Evolutionary conservation across 495 filamentous ascomycete species (phyloP), one percentile per base, ranked within the genome.

Genomic region (Chlorociboria aeruginascens): DNA sequence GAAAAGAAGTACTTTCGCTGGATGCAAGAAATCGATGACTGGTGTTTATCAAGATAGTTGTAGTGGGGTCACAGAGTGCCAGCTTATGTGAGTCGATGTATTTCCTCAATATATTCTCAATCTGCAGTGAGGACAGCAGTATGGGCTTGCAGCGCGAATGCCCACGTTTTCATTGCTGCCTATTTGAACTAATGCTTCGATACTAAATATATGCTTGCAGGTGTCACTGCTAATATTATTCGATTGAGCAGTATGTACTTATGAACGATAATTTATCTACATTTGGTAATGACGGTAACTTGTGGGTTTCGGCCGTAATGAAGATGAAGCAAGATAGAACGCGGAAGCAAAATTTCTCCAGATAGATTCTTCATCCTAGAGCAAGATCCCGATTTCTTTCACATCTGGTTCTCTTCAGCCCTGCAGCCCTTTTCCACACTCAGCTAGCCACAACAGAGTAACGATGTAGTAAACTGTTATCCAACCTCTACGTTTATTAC

Each of bases 21-120:
- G 85, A 70, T 89, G 68, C 62, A 71, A 34, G 76, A 78, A 51
- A 73, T 86, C 61, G 80, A 86, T 43, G 85, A 89, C 60, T 89
- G 85, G 85, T 90, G 85, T 67, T 65, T 90, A 32, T 85, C 81
- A 8, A 67, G 85, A 52, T 85, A 90, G 63, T 73, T 90, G 17
- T 90, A 85, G 85, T 89, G 85, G 84, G 85, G 85, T 41, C 85
- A 90, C 62, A 81, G 82, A 58, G 75, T 77, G 32, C 85, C 85
- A 7, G 83, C 80, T 8, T 90, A 85, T 61, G n/a, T n/a, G n/a
- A n/a, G n/a, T n/a, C n/a, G n/a, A n/a, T n/a, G n/a, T n/a, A 73
- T 34, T 71, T 79, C 44, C 56, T 66, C 34, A n/a, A n/a, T n/a
- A n/a, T n/a, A n/a, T n/a, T n/a, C n/a, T n/a, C n/a, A n/a, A n/a